Evolutionary conservation across 1,284 basidiomycete genomes (phyloP).

Genomic region (Sphaerobolus stellatus): DNA sequence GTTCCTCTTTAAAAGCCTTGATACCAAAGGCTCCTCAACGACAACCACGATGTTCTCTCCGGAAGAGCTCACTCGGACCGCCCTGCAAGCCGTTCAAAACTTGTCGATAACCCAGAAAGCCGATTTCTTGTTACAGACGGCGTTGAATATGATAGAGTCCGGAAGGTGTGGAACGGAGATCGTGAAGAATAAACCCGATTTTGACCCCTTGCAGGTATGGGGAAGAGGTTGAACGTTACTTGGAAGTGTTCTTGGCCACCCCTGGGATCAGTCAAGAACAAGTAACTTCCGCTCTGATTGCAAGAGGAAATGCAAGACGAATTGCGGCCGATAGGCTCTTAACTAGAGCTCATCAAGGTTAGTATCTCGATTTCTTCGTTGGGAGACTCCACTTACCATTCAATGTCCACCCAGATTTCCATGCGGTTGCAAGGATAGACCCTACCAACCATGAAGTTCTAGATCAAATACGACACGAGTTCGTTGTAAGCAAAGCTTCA

Average conservation of each 20-base stretch:
- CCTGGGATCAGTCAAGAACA: conserved; percentile 53
- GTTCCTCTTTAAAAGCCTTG: background rate
- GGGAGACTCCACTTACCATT: conserved; percentile 3
- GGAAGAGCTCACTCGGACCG: conserved; percentile 60
- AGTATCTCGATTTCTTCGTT: conserved; percentile 15
- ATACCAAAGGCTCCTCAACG: background rate
- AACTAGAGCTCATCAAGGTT: conserved; percentile 57
- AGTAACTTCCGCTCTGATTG: conserved; percentile 52
- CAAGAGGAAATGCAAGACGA: conserved; percentile 57
- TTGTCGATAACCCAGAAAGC: conserved; percentile 52
- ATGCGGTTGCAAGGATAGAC: conserved; percentile 55
- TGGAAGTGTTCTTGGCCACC: conserved; percentile 62
- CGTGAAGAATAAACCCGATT: background rate
- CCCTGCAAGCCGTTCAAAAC: conserved; percentile 52
- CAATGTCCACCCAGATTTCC: conserved; percentile 45
- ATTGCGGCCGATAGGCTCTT: conserved; percentile 52
- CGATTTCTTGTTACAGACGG: conserved; percentile 57
- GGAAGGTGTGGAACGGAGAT: conserved; percentile 38
- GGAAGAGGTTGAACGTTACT: conserved; percentile 57
- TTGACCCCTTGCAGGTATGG: conserved; percentile 47
- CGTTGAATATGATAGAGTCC: conserved; percentile 53
- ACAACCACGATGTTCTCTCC: conserved; percentile 16
- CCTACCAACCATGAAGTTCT: conserved; percentile 56
- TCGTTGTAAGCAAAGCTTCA: conserved; percentile 36
- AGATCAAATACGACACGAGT: conserved; percentile 46